A percentile compares a stretch with the other conserved stretches of the same genome.
phyloP scores from a whole-genome alignment of 2,329 filamentous ascomycete genomes.

The Diaporthe ampelina region DNA sequence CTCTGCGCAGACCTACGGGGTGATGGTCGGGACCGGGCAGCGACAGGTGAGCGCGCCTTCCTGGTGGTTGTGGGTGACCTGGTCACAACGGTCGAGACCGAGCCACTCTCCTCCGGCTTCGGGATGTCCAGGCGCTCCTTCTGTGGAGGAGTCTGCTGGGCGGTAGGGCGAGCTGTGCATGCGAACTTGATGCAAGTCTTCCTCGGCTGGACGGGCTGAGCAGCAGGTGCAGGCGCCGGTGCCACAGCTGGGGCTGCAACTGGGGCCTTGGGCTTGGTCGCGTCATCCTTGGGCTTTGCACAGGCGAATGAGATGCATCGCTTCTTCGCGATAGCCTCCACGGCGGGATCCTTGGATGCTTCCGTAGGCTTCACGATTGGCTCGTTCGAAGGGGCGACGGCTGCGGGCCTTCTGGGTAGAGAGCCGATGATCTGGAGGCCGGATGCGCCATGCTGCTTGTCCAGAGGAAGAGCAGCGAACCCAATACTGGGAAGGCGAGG shows the following conservation, averaged over 20 bases:
- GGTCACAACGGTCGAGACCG: slow-evolving; percentile 39
- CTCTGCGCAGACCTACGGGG: slow-evolving; percentile 56
- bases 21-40: slow-evolving; percentile 47
- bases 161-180: slow-evolving; percentile 70
- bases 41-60: slow-evolving; percentile 47
- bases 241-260: slow-evolving; percentile 40
- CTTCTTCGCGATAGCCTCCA: slow-evolving; percentile 80
- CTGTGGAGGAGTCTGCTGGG: slow-evolving; percentile 44
- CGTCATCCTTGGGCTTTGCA: slow-evolving; percentile 69
- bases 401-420: slow-evolving; percentile 21
- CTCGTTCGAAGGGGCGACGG: neutral
- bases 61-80: slow-evolving; percentile 45
- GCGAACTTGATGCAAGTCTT: slow-evolving; percentile 82
- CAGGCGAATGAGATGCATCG: slow-evolving; percentile 95
- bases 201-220: slow-evolving; percentile 52
- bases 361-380: slow-evolving; percentile 46
- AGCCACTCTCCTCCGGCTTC: slow-evolving; percentile 36
- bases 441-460: slow-evolving; percentile 31
- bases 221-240: slow-evolving; percentile 24
- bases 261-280: slow-evolving; percentile 56
- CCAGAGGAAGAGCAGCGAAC: slow-evolving; percentile 54
- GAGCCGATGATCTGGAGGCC: slow-evolving; percentile 41
- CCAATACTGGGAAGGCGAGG: slow-evolving; percentile 79
- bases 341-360: slow-evolving; percentile 64
- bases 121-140: slow-evolving; percentile 20